Evolutionary conservation across 208 protist genomes (phyloP).

Genomic region (Trypanosoma avium): DNA sequence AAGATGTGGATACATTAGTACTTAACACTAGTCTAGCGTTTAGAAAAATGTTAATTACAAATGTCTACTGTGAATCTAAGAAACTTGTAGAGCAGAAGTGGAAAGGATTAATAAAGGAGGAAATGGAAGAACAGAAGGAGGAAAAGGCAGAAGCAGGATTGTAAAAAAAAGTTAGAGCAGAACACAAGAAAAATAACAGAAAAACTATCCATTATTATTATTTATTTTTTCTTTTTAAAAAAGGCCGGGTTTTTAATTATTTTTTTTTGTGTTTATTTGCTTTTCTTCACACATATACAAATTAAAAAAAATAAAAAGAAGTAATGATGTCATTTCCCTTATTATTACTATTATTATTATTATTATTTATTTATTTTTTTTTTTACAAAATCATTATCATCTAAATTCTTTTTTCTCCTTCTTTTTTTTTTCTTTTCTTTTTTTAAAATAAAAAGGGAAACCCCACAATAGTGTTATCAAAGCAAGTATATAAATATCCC

Average conservation of each 20-base stretch:
- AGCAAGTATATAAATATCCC: too few relatives aligned
- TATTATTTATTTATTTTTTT: too few relatives aligned
- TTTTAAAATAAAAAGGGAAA: too few relatives aligned
- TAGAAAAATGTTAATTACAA: conserved; percentile 72
- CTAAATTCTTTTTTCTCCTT: too few relatives aligned
- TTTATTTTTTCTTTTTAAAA: neutral
- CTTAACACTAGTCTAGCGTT: conserved; percentile 82
- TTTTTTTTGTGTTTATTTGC: too few relatives aligned
- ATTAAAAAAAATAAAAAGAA: too few relatives aligned
- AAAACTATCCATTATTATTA: neutral
- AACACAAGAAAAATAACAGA: neutral
- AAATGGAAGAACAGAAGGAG: conserved; percentile 18
- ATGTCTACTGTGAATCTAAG: conserved; percentile 71
- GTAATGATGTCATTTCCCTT: too few relatives aligned
- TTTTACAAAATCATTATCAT: too few relatives aligned
- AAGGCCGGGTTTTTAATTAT: neutral
- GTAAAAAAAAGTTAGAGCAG: neutral
- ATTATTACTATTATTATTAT: too few relatives aligned
- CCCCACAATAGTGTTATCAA: too few relatives aligned
- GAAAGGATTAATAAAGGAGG: conserved; percentile 42
- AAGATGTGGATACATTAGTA: conserved; percentile 72
- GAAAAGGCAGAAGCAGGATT: conserved; percentile 16
- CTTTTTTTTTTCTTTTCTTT: too few relatives aligned
- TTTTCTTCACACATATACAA: too few relatives aligned
- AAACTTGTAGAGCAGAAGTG: conserved; percentile 70